Base-by-base conservation (phyloP, 768 basidiomycete genomes). In the Xerocomellus chrysenteron region DNA sequence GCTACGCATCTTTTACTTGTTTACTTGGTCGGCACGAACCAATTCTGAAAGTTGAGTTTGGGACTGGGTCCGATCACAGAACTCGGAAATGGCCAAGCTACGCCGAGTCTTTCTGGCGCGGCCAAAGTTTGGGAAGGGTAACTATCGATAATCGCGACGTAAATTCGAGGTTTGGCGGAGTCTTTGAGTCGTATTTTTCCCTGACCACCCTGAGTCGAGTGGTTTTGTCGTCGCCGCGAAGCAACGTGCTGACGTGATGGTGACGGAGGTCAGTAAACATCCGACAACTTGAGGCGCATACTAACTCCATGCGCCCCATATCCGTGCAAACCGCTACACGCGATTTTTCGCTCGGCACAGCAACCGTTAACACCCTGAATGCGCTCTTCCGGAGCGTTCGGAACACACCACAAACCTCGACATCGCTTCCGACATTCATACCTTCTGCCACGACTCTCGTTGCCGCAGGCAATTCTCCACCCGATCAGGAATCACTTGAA, bases 401-500 rank as follows among this genome's bases (percentile, higher is more conserved):
- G 42, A 17, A 16, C 26, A 11, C 32, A 28, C 19, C 41, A 5
- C 28, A 36, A 30, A 36, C 41, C 9, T n/a, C 43, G 17, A 12
- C 57, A 30, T 47, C 54, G 6, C 52, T 54, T 33, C 49, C 62
- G 26, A 55, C 52, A 24, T 68, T 67, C 56, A 43, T 65, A 24
- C 60, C 57, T 2, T 50, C 49, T 30, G 50, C 45, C 26, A 49
- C 47, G 17, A 63, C 60, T 24, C 57, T 61, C 44, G 40, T 66
- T 30, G 50, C 54, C 40, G 41, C 55, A 6, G 47, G 43, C 16
- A 17, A 6, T 16, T 30, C 41, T 30, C 60, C 62, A 41, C 56
- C 48, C 17, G 49, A 61, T 24, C 30, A 47, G 37, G 36, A 46
- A 36, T 44, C 30, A 32, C 49, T 36, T n/a, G 36, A 51, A 16